Evolutionary conservation across 768 basidiomycete genomes (phyloP).

Genomic region (Mycena capillaripes): DNA sequence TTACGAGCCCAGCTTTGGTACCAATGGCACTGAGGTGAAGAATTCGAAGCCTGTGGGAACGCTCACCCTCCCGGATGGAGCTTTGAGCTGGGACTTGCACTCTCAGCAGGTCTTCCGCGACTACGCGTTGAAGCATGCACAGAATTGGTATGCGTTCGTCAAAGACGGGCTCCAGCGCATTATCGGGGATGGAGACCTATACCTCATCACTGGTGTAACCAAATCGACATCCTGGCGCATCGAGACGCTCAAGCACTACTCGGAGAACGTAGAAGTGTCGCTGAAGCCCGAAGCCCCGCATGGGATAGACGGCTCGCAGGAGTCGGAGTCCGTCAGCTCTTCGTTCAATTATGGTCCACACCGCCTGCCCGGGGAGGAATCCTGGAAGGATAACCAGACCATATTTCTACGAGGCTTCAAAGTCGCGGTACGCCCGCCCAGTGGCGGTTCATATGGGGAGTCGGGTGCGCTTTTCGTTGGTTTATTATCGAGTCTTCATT

Average conservation of each 20-base stretch:
- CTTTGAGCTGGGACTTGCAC: conserved; percentile 14
- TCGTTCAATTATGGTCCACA: not conserved
- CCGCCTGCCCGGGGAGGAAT: not conserved
- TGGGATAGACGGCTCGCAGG: conserved; percentile 8
- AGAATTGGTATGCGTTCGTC: conserved; percentile 31
- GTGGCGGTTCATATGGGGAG: no score
- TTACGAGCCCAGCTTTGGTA: not conserved
- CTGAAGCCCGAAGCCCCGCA: conserved; percentile 20
- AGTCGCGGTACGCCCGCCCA: not conserved
- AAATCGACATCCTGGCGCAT: no score
- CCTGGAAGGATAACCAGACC: conserved; percentile 19
- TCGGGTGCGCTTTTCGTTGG: no score
- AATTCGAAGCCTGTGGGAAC: conserved; percentile 13
- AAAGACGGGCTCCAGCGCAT: conserved; percentile 13
- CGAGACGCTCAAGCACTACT: not conserved
- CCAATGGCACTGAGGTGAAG: not conserved
- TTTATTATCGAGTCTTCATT: no score
- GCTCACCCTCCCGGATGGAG: conserved; percentile 30
- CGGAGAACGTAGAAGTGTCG: conserved; percentile 4
- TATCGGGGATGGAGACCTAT: not conserved
- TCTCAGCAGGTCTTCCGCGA: not conserved
- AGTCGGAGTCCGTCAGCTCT: conserved; percentile 20
- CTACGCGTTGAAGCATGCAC: no score
- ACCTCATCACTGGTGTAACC: conserved; percentile 31
- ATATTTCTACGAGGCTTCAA: conserved; percentile 35